A percentile compares a stretch with the other conserved stretches of the same genome.
phyloP scores from a whole-genome alignment of 805 yeast genomes.

The Vanderwaltozyma verrucispora region DNA sequence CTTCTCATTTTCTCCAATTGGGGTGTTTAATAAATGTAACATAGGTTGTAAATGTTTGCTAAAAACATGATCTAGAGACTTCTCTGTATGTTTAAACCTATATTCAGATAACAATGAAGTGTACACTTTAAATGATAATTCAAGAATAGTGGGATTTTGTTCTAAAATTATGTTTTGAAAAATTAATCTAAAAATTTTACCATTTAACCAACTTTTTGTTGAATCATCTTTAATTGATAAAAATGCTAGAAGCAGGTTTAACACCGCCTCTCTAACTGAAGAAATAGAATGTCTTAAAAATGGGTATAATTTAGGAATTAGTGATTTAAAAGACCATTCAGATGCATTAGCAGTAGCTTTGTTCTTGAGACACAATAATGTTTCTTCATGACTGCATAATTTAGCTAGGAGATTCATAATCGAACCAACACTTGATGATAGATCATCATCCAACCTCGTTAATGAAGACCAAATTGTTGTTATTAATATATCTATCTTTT shows the following conservation, averaged over 20 bases:
- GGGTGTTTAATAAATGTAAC: conserved; percentile 70
- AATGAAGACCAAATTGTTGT: conserved; percentile 87
- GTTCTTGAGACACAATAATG: conserved; percentile 57
- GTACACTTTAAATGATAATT: conserved; percentile 55
- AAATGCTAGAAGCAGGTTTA: conserved; percentile 72
- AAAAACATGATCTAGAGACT: conserved; percentile 43
- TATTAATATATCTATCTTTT: conserved; percentile 36
- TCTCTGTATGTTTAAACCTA: conserved; percentile 25
- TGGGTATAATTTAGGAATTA: conserved; percentile 89
- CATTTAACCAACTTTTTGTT: conserved; percentile 64
- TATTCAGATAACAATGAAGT: conserved; percentile 42
- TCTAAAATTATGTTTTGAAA: conserved; percentile 86
- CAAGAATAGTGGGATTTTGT: conserved; percentile 66
- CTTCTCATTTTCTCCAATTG: conserved; percentile 87
- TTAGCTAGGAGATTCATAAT: conserved; percentile 90
- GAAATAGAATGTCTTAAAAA: conserved; percentile 89
- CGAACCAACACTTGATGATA: conserved; percentile 90
- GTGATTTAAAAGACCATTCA: conserved; percentile 50
- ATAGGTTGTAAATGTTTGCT: conserved; percentile 48
- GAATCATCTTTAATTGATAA: conserved; percentile 44
- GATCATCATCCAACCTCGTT: conserved; percentile 77
- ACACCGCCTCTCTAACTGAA: conserved; percentile 80
- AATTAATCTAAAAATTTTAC: conserved; percentile 59
- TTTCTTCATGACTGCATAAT: conserved; percentile 72
- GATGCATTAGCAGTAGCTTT: conserved; percentile 41